Evolutionary conservation across 208 protist species (phyloP).

Genomic region (Crithidia expoeki): DNA sequence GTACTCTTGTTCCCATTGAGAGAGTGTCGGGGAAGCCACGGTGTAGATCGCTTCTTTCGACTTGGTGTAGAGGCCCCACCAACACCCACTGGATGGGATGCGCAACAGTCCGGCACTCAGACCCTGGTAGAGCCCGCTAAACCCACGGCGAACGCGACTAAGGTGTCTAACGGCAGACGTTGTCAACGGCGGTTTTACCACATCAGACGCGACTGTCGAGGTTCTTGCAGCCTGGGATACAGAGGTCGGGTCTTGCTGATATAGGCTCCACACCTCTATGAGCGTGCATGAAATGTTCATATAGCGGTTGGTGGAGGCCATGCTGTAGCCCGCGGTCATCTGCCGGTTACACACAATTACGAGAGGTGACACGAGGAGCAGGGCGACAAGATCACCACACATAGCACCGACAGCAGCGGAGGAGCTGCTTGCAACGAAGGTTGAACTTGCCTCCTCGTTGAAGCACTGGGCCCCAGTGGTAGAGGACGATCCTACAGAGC

Average conservation of each 20-base stretch:
- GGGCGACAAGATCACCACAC: constrained; percentile 67
- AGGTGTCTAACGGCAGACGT: neutral
- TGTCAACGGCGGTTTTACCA: neutral
- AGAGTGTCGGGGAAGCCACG: constrained; percentile 51
- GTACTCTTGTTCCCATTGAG: constrained; percentile 48
- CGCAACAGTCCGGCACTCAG: constrained; percentile 64
- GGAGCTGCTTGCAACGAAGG: constrained; percentile 44
- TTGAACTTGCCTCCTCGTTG: neutral
- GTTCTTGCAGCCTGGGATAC: neutral
- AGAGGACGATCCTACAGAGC: constrained; percentile 1
- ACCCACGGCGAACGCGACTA: constrained; percentile 23
- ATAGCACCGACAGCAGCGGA: constrained; percentile 70
- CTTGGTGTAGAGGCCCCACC: constrained; percentile 85
- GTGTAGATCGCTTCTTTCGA: constrained; percentile 73
- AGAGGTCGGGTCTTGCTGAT: constrained; percentile 29
- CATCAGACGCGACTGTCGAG: neutral
- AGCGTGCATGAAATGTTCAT: constrained; percentile 40
- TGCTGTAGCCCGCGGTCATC: constrained; percentile 84
- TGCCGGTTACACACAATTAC: constrained; percentile 79
- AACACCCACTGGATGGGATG: constrained; percentile 80
- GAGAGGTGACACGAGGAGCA: constrained; percentile 68
- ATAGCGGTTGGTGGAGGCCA: constrained; percentile 65
- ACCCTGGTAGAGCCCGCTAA: constrained; percentile 76
- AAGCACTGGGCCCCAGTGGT: neutral
- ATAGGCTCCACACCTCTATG: constrained; percentile 48